Base-by-base conservation (phyloP, 192 early-diverging fungal genomes). In the Dispira parvispora region DNA sequence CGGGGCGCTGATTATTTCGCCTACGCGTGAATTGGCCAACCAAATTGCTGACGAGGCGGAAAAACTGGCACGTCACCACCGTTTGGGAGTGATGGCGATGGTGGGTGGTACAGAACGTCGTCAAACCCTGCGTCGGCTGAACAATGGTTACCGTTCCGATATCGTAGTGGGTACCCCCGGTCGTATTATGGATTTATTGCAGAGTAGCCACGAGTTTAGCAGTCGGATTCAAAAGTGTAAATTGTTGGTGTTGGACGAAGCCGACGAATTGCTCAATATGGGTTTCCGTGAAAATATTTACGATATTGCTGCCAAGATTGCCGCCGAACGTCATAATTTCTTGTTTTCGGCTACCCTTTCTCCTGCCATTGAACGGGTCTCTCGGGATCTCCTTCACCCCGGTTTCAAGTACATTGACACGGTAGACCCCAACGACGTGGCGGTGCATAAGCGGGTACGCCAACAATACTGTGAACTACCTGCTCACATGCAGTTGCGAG, bases 141-240 rank as follows among this genome's bases (percentile, higher is more conserved):
- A 28, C 12, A 42, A 11, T 21, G 57, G 57, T 8, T 21, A 60
- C 57, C 57, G 57, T 27, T 60, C 57, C 1, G 96, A 99, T 63
- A 84, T 95, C 63, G 80, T 99, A 42, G 88, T 99, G 45, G 94
- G 88, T 44, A 99, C 96, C 2, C 96, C 96, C 0, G 96, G 96
- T 13, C 89, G 96, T 46, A 63, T 99, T 20, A 82, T 85, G 27
- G 89, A 91, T 63, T 73, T 89, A 71, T 64, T 89, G 27, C 44
- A 67, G 21, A 79, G 73, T 54, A 73, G 80, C 32, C 64, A 65
- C n/a, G 62, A 73, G 47, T 86, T 85, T 65, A 12, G 12, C 38
- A 18, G 14, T 43, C 57, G 57, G 11, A 43, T 43, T 6, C 14
- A 47, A n/a, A 21, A 68, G 58, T 43, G 32, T 43, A 60, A 60